Evolutionary conservation across 257 asterid genomes (phyloP).

Genomic region (Osmanthus fragrans): DNA sequence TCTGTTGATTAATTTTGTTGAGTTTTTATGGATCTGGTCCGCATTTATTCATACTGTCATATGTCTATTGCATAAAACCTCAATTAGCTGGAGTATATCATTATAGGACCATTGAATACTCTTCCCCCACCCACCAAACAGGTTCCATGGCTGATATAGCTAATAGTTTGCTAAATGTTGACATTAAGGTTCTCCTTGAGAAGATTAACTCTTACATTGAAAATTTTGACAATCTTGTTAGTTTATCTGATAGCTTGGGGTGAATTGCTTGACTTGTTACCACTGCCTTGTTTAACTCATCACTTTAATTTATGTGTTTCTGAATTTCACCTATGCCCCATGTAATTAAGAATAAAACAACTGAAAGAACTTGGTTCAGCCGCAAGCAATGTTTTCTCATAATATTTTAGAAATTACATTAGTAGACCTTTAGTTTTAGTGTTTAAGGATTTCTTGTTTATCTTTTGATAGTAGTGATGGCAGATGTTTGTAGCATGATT

Average conservation of each 20-base stretch:
- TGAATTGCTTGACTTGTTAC: background rate
- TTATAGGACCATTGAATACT: too few species aligned
- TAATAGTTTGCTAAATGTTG: background rate
- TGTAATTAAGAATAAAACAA: background rate
- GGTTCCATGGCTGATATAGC: background rate
- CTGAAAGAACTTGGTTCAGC: background rate
- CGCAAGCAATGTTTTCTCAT: background rate
- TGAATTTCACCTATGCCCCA: background rate
- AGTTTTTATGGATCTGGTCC: background rate
- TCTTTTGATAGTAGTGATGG: background rate
- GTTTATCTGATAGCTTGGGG: background rate
- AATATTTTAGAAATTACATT: background rate
- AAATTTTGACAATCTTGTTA: background rate
- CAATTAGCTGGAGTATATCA: background rate
- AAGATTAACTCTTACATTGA: background rate
- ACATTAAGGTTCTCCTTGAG: background rate
- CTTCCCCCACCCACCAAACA: too few species aligned
- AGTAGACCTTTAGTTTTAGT: background rate
- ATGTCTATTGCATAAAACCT: background rate
- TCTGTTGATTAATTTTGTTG: conserved; percentile 19
- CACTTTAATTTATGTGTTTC: too few species aligned
- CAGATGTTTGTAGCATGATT: background rate
- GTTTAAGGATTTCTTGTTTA: background rate
- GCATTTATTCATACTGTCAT: background rate
- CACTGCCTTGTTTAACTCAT: background rate